A percentile compares a stretch with the other conserved stretches of the same genome.
Conservation (phyloP, 106 monocot species). For the Allium sativum region DNA sequence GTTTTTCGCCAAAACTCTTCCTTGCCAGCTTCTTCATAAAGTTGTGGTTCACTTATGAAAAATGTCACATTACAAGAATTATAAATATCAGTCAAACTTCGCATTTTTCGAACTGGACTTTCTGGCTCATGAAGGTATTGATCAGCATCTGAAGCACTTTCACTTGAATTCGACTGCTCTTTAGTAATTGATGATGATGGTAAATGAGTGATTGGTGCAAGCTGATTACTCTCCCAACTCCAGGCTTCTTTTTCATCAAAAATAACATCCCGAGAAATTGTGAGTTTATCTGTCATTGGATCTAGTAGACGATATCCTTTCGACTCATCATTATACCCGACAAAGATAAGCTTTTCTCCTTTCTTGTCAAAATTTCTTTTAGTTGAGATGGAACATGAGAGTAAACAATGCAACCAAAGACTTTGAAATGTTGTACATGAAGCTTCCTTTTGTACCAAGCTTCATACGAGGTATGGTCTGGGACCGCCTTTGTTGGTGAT, state of each 20-base stretch:
- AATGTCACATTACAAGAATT: not conserved
- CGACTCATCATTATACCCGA: conserved; percentile 8
- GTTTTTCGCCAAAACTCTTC: not conserved
- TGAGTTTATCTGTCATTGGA: not conserved
- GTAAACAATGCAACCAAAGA: conserved; percentile 1
- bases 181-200: not conserved
- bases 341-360: conserved; percentile 5
- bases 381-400: not conserved
- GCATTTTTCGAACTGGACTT: not conserved
- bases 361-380: conserved; percentile 3
- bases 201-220: not conserved
- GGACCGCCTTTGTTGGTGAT: not conserved
- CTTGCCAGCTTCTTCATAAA: conserved; percentile 4
- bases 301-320: not conserved
- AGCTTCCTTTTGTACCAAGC: not conserved
- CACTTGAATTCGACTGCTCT: not conserved
- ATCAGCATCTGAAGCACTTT: not conserved
- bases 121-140: not conserved
- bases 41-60: not conserved
- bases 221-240: not conserved
- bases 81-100: not conserved
- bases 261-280: not conserved
- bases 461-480: not conserved
- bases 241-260: not conserved
- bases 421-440: not conserved